phyloP scores from a whole-genome alignment of 345 rosid species.

The Tarenaya hassleriana region DNA sequence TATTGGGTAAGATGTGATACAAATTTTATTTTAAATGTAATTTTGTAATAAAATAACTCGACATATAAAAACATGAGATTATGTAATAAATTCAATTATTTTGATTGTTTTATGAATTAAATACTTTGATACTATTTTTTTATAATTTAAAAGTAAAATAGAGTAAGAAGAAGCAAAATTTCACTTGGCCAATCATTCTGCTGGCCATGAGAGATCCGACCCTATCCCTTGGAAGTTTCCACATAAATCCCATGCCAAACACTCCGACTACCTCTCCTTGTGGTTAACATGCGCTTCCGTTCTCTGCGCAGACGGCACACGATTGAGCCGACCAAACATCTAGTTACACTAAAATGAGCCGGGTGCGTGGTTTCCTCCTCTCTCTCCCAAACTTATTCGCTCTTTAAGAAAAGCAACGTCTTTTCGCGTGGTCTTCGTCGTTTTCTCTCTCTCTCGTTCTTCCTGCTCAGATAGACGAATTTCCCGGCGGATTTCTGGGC shows the following conservation, averaged over 20 bases:
- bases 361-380: constrained; percentile 32
- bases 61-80: no score
- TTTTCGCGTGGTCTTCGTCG: constrained; percentile 16
- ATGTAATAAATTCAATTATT: no score
- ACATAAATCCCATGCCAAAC: constrained; percentile 14
- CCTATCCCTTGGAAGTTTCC: constrained; percentile 34
- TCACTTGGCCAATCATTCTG: no score
- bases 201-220: no score
- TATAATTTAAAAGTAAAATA: no score
- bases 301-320: not conserved
- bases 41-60: no score
- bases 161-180: no score
- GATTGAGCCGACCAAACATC: not conserved
- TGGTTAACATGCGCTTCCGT: constrained; percentile 27
- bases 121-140: no score
- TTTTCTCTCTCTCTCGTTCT: not conserved
- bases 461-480: constrained; percentile 5
- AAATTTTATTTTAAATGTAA: no score
- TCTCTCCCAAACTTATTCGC: constrained; percentile 11
- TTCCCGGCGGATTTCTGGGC: constrained; percentile 19
- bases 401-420: constrained; percentile 25
- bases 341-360: constrained; percentile 32
- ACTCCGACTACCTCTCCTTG: constrained; percentile 19
- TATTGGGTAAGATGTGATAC: no score
- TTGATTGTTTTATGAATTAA: no score